Conservation (phyloP, 208 protist species). For the Crithidia thermophila region DNA sequence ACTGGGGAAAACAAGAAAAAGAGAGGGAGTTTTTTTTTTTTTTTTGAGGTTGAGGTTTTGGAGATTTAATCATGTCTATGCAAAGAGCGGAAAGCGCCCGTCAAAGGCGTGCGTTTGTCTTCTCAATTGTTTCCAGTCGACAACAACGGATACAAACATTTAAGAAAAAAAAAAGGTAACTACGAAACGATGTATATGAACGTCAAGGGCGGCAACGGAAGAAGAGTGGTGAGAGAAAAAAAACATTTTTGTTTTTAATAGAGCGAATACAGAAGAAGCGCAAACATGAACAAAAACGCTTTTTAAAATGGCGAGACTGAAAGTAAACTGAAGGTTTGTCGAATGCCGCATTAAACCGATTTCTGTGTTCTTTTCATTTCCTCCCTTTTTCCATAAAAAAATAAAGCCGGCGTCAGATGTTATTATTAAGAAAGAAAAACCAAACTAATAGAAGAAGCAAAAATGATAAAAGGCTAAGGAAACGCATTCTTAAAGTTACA, state of each 20-base stretch:
- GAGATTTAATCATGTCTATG: no score
- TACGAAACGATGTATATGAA: not conserved
- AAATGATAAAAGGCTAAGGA: not conserved
- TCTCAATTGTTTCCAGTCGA: no score
- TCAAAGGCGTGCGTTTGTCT: no score
- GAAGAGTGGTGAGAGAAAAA: not conserved
- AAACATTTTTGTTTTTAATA: not conserved
- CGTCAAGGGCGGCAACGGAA: not conserved
- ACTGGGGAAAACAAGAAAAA: not conserved
- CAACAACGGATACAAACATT: no score
- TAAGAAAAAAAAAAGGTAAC: not conserved
- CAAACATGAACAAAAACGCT: not conserved
- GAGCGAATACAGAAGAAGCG: not conserved
- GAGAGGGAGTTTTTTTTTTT: no score
- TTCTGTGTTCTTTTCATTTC: slow-evolving; percentile 6
- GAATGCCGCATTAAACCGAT: no score
- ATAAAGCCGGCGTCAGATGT: not conserved
- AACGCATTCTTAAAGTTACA: no score
- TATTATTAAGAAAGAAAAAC: not conserved
- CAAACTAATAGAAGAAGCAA: slow-evolving; percentile 3
- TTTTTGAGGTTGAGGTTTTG: no score
- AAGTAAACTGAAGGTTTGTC: no score
- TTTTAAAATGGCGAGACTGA: no score
- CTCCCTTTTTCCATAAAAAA: not conserved
- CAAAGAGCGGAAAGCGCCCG: no score